These are phyloP conservation scores for Xylaria sp. DNA, from an alignment of 2,329 filamentous ascomycete genomes.

Conservation along the genomic window DNA sequence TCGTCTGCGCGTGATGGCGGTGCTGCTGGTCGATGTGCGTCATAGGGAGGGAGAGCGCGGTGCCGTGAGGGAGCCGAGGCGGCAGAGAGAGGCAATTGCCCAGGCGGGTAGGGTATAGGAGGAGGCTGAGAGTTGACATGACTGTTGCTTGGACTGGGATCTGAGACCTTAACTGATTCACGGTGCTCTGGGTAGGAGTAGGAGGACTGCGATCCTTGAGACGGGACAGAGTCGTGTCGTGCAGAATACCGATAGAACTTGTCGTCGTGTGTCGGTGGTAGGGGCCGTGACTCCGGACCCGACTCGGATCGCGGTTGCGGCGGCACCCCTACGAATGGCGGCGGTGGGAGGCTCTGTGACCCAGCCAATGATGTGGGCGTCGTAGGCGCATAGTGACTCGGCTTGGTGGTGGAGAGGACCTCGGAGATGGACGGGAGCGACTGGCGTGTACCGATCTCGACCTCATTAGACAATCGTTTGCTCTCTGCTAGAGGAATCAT, in stretches of 20 bases:
- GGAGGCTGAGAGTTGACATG: constrained; percentile 33
- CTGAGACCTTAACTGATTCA: constrained; percentile 26
- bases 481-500: constrained; percentile 29
- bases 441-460: constrained; percentile 27
- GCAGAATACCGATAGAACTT: constrained; percentile 29
- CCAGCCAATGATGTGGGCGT: constrained; percentile 26
- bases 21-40: constrained; percentile 39
- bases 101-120: constrained; percentile 39
- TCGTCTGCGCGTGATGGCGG: constrained; percentile 42
- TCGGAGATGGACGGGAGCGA: constrained; percentile 34
- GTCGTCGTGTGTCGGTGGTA: constrained; percentile 30
- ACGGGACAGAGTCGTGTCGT: constrained; percentile 26
- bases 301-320: constrained; percentile 27
- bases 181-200: constrained; percentile 29
- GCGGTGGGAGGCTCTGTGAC: constrained; percentile 28
- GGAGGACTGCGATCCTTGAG: constrained; percentile 24
- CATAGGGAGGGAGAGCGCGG: constrained; percentile 44
- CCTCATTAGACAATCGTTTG: constrained; percentile 28
- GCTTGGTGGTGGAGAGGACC: constrained; percentile 30
- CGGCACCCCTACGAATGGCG: constrained; percentile 24
- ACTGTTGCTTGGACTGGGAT: constrained; percentile 19
- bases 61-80: constrained; percentile 45
- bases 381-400: constrained; percentile 28
- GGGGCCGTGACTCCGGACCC: constrained; percentile 25
- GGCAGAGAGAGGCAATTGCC: constrained; percentile 37